Base-by-base conservation (phyloP, 768 basidiomycete genomes). In the Boletellus ananas region DNA sequence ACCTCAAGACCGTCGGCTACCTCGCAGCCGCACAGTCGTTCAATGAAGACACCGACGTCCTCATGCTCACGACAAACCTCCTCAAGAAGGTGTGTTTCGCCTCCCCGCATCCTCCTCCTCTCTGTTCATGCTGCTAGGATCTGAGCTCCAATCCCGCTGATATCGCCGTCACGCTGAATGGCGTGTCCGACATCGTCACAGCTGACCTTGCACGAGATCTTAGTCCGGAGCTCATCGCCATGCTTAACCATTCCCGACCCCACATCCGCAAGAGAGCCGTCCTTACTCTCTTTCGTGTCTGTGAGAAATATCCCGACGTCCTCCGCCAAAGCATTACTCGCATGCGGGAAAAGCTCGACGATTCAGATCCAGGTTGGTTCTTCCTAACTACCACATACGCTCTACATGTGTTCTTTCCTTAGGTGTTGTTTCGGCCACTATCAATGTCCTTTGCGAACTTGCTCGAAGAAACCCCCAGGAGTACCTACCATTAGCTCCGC, bases 11-110 rank as follows among this genome's bases (percentile, higher is more conserved):
- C 23, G 86, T 98, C 43, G 96, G 96, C 12, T 98, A 99, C 69
- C 85, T 99, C 20, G 96, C 90, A 2, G 94, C 96, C 4, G 70
- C 81, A 36, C 84, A 94, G 70, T 94, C 94, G 1, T 99, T 98
- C 67, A 79, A 85, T 38, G 82, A 91, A 58, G 91, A 95, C 50
- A 98, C 96, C 1, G 96, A 98, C 59, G 95, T 98, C 20, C 83
- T 98, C 18, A 96, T 99, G 80, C 79, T 98, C 41, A 96, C 95
- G 3, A 96, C 95, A 10, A 99, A 99, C 70, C 74, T 92, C 27
- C 71, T 95, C 56, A 95, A 95, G 77, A 96, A 96, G 80, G 93
- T 90, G 50, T 52, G 81, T 61, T 6, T 17, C 6, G 36, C 27
- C 14, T 29, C 14, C 35, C 11, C 13, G n/a, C 29, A 2, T 20